Base-by-base conservation (phyloP, 1,139 yeast genomes). In the Kodamaea alishanica region DNA sequence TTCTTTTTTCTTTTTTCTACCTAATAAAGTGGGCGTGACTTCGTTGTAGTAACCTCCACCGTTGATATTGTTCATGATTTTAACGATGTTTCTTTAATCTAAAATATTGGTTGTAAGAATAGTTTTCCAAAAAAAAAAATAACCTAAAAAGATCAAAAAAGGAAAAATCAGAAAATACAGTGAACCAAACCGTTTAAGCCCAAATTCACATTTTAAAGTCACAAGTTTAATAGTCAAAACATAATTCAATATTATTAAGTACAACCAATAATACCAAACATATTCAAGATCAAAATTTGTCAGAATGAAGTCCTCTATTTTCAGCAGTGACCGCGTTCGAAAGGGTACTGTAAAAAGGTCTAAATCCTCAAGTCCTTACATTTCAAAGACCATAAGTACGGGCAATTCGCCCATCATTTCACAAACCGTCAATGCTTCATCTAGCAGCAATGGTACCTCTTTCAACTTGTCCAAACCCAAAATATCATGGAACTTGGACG, bases 401-500 rank as follows among this genome's bases (percentile, higher is more conserved):
- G 42, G 46, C 28, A 41, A 29, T 11, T 42, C 50, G 1, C 46
- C 52, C 27, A 15, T 15, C 20, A 15, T 15, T 4, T 15, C 20
- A 15, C 20, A 15, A 15, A 23, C 20, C 26, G 15, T 31, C 30
- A 15, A 24, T 23, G 30, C 11, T 9, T 8, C 26, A 12, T n/a
- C 31, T 10, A 10, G 32, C 28, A 33, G 26, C 11, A 9, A 11
- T 22, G 24, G 24, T 23, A 15, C 25, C n/a, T 11, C 33, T 20
- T 23, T 9, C 23, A 11, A 26, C n/a, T 10, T 26, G 10, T 10
- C 29, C 32, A 47, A 47, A 20, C 36, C 37, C 28, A 45, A 45
- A 27, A 44, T 49, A 2, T 44, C 57, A 6, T 71, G 77, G 76
- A 68, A 67, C 44, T 47, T 71, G 36, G 73, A 70, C 33, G 74